Evolutionary conservation across 2,329 filamentous ascomycete species (phyloP), one percentile per base, ranked within the genome.

Genomic region (Monosporascus sp.): DNA sequence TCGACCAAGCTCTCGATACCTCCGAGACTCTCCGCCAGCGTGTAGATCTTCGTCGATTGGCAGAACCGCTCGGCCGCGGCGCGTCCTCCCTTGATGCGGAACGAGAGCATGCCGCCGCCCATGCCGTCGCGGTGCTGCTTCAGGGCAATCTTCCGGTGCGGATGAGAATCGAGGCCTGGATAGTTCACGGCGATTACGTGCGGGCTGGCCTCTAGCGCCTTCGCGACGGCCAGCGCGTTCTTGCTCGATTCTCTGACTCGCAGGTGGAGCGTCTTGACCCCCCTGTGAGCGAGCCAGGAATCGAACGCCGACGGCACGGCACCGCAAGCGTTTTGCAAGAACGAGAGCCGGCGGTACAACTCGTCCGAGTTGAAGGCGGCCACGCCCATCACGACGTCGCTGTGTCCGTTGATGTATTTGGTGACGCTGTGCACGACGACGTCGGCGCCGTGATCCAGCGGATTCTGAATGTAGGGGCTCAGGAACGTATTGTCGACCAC

Each of bases 401-500:
- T 82, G 77, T 99, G 94, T 49, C 94, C 94, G 72, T 97, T 97
- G 77, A 99, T 97, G 76, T 97, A 99, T 77, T 99, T 99, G 45
- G 94, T 99, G 52, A 99, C 94, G 52, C 87, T 92, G 80, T 97
- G 93, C 44, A 97, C 88, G 61, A 97, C 93, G 60, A 97, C 92
- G 72, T 99, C 94, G 62, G 94, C 94, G 63, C 94, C 94, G 69
- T 93, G 90, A 68, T 95, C 87, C 52, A 99, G 84, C 3, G 94
- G 94, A 74, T 96, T 97, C 76, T 99, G 94, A 48, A 99, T 82
- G 71, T 97, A 99, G 35, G 94, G 94, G 57, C 88, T 93, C 68
- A 97, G 79, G 79, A 99, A 99, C 20, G 94, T 99, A 78, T 99
- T 99, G 78, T 99, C 94, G 43, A 99, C 94, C n/a, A 99, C 94